Evolutionary conservation across 352 stramenopile genomes (phyloP).

Genomic region (Thraustotheca clavata): DNA sequence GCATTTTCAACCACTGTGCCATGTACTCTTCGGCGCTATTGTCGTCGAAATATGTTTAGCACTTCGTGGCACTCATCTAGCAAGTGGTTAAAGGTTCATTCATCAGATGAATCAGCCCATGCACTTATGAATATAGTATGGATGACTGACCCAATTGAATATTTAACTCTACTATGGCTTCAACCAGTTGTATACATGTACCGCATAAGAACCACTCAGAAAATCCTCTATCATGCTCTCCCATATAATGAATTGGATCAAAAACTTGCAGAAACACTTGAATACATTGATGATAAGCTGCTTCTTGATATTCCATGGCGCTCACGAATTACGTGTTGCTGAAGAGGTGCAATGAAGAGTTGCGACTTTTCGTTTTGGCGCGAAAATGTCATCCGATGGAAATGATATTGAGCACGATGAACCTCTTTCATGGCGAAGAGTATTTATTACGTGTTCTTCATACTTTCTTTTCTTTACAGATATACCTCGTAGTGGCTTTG

Average conservation of each 20-base stretch:
- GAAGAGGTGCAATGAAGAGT: too few species aligned
- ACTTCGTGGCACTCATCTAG: background rate
- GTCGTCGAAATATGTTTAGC: background rate
- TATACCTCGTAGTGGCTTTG: slow-evolving; percentile 5
- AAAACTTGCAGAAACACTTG: background rate
- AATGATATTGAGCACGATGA: background rate
- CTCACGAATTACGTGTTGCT: background rate
- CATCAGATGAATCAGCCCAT: background rate
- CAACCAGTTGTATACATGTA: background rate
- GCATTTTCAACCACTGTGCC: background rate
- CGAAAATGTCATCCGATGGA: too few species aligned
- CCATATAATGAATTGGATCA: background rate
- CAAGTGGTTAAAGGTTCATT: background rate
- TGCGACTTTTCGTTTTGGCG: too few species aligned
- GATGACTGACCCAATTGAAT: slow-evolving; percentile 5
- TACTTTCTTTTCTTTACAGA: slow-evolving; percentile 9
- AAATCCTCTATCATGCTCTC: background rate
- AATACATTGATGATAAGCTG: background rate
- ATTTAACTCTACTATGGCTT: background rate
- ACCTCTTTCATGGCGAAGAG: background rate
- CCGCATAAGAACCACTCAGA: background rate
- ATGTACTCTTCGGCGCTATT: background rate
- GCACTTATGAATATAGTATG: slow-evolving; percentile 1
- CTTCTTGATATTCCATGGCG: background rate
- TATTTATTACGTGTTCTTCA: background rate